Conservation (phyloP, 2,329 filamentous ascomycete species). For the Colletotrichum chrysophilum region DNA sequence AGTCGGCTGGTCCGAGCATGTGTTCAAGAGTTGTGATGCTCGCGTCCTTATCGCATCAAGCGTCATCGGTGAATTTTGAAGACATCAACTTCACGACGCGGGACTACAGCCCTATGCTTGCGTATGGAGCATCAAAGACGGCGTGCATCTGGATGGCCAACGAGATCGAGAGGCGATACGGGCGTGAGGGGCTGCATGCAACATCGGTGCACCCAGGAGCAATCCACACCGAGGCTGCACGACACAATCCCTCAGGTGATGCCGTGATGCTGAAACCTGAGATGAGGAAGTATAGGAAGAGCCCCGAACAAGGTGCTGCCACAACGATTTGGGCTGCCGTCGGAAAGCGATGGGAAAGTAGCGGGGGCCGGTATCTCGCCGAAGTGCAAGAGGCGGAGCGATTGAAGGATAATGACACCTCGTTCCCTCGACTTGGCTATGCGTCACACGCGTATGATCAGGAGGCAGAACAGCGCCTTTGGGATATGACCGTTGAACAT, state of each 20-base stretch:
- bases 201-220: conserved; percentile 52
- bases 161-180: conserved; percentile 54
- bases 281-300: conserved; percentile 1
- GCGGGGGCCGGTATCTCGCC: conserved; percentile 50
- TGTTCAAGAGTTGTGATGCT: conserved; percentile 43
- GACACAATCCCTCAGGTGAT: background rate
- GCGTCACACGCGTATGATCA: background rate
- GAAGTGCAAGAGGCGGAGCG: conserved; percentile 36
- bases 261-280: conserved; percentile 7
- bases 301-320: conserved; percentile 50
- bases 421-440: background rate
- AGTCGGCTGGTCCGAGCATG: background rate
- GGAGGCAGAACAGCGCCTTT: background rate
- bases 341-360: conserved; percentile 44
- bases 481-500: background rate
- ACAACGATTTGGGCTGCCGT: conserved; percentile 50
- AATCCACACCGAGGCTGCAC: conserved; percentile 32
- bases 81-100: conserved; percentile 23
- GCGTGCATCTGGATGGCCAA: conserved; percentile 49
- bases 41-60: conserved; percentile 21
- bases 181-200: conserved; percentile 45
- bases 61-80: conserved; percentile 9
- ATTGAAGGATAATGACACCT: background rate
- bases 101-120: conserved; percentile 34
- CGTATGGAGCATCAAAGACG: conserved; percentile 40